A percentile compares a stretch with the other conserved stretches of the same genome.
Conservation (phyloP, 805 yeast genomes). For the Hanseniaspora jakobsenii region DNA sequence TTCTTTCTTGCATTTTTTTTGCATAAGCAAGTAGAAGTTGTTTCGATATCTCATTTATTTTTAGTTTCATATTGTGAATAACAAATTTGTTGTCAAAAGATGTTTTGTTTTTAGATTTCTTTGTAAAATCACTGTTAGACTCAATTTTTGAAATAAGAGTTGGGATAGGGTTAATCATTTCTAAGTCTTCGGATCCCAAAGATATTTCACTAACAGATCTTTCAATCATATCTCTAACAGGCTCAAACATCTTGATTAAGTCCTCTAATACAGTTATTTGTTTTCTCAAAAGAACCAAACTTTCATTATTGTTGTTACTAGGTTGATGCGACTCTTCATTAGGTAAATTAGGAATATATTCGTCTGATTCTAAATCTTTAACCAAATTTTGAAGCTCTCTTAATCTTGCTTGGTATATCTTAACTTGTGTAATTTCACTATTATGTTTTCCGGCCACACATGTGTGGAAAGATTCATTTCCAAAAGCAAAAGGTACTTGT, state of each 20-base stretch:
- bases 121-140: not conserved
- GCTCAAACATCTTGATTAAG: slow-evolving; percentile 7
- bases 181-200: slow-evolving; percentile 14
- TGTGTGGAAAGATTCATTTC: slow-evolving; percentile 41
- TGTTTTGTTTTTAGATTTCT: slow-evolving; percentile 18
- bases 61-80: slow-evolving; percentile 43
- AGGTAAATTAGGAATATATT: too few relatives aligned
- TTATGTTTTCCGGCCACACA: slow-evolving; percentile 42
- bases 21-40: slow-evolving; percentile 40
- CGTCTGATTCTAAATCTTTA: not conserved
- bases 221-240: not conserved
- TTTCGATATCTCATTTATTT: slow-evolving; percentile 42
- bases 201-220: not conserved
- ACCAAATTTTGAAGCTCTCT: slow-evolving; percentile 1
- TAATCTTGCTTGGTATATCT: slow-evolving; percentile 33
- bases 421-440: slow-evolving; percentile 45
- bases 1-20: slow-evolving; percentile 34
- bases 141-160: slow-evolving; percentile 1
- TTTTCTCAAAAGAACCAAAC: not conserved
- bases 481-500: slow-evolving; percentile 45
- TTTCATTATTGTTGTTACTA: too few relatives aligned
- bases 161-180: slow-evolving; percentile 10
- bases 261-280: slow-evolving; percentile 2
- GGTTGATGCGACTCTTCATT: too few relatives aligned
- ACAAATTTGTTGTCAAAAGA: slow-evolving; percentile 47